Base-by-base conservation (phyloP, 1,284 basidiomycete species). In the Rhizoctonia solani region DNA sequence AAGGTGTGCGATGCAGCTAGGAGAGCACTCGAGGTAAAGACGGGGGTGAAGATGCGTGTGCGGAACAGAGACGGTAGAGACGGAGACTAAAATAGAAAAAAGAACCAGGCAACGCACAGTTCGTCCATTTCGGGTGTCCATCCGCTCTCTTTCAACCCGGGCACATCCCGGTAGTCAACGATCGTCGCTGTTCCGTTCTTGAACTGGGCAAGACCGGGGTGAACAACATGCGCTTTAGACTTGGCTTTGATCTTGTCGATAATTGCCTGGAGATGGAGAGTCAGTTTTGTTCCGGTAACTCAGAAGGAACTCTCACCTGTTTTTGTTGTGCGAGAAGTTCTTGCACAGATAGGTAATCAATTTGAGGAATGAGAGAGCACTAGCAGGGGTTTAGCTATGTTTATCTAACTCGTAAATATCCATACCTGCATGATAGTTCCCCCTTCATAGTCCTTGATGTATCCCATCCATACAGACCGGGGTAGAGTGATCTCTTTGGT, bases 391-490 rank as follows among this genome's bases (percentile, higher is more conserved):
- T 23, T 37, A 49, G 8, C 32, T 25, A 23, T 49, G 32, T 41
- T 49, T 23, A 66, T 39, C 54, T 29, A 34, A 34, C n/a, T 4
- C 23, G 5, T 27, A 13, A n/a, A 41, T 19, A 44, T 8, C 70
- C 75, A 39, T 65, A 78, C 79, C 78, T 97, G 95, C 96, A 99
- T 98, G 79, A 99, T 92, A 50, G 97, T 99, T n/a, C 95, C 96
- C 53, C 97, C 97, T 76, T 99, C 97, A 77, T 99, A 99, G 77
- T 99, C 97, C 78, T 99, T 99, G 86, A 99, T 99, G 77, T 99
- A 99, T 1, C 96, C 97, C 0, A 96, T 95, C 97, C 97, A 99
- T 2, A 91, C 83, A 1, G 92, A 88, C 42, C 95, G 86, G 68
- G 92, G 89, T 19, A 97, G 85, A 0, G 89, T 90, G 72, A 99